A percentile compares a stretch with the other conserved stretches of the same genome.
These are phyloP conservation scores for Cyclocybe aegerita DNA, from an alignment of 768 basidiomycete species.

Conservation along the genomic window DNA sequence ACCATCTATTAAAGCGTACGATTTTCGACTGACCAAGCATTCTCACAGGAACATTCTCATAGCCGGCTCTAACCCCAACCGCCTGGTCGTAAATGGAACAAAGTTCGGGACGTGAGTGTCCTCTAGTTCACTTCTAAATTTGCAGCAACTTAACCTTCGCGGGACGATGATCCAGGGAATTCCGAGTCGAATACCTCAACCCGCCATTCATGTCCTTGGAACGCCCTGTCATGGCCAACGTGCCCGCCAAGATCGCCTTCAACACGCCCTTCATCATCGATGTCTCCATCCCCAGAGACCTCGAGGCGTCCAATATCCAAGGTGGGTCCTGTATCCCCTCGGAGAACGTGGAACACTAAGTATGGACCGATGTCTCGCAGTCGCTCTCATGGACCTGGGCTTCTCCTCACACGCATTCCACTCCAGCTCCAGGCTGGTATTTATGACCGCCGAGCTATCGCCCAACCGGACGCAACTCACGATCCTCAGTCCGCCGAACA, in stretches of 20 bases:
- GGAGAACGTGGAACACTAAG: background rate
- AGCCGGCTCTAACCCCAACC: conserved; percentile 50
- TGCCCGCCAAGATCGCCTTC: conserved; percentile 36
- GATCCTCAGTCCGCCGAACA: conserved; percentile 33
- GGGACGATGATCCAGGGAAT: conserved; percentile 30
- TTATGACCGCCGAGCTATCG: conserved; percentile 33
- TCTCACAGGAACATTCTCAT: conserved; percentile 24
- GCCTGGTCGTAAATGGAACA: conserved; percentile 23
- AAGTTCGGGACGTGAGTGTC: conserved; percentile 23
- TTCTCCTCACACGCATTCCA: conserved; percentile 43
- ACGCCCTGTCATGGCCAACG: conserved; percentile 31
- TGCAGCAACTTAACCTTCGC: background rate
- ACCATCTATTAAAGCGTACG: background rate
- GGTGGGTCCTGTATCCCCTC: conserved; percentile 19
- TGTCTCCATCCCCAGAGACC: conserved; percentile 28
- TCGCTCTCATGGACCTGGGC: conserved; percentile 39
- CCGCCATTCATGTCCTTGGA: conserved; percentile 40
- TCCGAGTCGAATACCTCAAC: conserved; percentile 40
- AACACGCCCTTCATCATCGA: conserved; percentile 32
- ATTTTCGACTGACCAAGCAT: conserved; percentile 8
- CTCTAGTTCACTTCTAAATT: background rate
- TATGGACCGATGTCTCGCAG: conserved; percentile 16
- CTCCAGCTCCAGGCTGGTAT: conserved; percentile 36
- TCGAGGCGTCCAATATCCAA: conserved; percentile 26
- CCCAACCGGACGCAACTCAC: conserved; percentile 29